A percentile compares a stretch with the other conserved stretches of the same genome.
Conservation (phyloP, 140 eudicot species). For the Eryngium alpinum region DNA sequence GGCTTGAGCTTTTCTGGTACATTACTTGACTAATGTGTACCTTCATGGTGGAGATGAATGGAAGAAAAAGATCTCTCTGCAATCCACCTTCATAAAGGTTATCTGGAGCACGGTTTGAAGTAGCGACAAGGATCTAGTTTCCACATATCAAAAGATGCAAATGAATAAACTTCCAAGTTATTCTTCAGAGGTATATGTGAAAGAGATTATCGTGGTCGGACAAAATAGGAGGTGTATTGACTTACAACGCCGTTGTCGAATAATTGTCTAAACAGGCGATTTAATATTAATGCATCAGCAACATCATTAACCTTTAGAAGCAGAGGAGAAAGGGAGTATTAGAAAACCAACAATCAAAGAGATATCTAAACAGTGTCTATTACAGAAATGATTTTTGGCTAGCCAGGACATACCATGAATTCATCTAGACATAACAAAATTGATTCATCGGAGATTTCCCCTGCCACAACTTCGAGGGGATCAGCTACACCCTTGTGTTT, state of each 20-base stretch:
- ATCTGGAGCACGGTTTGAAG: slow-evolving; percentile 92
- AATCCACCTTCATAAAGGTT: slow-evolving; percentile 76
- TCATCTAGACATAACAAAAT: slow-evolving; percentile 88
- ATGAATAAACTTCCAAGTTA: slow-evolving; percentile 6
- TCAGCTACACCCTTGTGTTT: slow-evolving; percentile 89
- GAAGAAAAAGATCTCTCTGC: slow-evolving; percentile 83
- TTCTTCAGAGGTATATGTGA: background rate
- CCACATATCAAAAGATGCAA: slow-evolving; percentile 3
- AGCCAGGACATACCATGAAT: slow-evolving; percentile 62
- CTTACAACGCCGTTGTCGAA: slow-evolving; percentile 80
- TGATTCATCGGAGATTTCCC: slow-evolving; percentile 85
- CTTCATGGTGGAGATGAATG: slow-evolving; percentile 73
- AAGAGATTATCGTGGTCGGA: background rate
- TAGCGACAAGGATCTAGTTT: slow-evolving; percentile 83
- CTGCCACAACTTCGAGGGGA: slow-evolving; percentile 96
- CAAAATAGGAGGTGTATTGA: background rate
- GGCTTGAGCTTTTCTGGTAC: background rate
- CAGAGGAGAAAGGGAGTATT: background rate
- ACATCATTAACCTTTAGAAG: slow-evolving; percentile 77
- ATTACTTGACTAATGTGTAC: slow-evolving; percentile 26
- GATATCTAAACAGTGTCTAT: background rate
- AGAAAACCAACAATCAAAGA: background rate
- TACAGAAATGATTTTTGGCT: background rate
- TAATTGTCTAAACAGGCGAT: slow-evolving; percentile 78
- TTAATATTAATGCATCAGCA: slow-evolving; percentile 81